A percentile compares a stretch with the other conserved stretches of the same genome.
Evolutionary conservation across 2,329 filamentous ascomycete genomes (phyloP).

Genomic region (Plectosphaerella cucumerina): DNA sequence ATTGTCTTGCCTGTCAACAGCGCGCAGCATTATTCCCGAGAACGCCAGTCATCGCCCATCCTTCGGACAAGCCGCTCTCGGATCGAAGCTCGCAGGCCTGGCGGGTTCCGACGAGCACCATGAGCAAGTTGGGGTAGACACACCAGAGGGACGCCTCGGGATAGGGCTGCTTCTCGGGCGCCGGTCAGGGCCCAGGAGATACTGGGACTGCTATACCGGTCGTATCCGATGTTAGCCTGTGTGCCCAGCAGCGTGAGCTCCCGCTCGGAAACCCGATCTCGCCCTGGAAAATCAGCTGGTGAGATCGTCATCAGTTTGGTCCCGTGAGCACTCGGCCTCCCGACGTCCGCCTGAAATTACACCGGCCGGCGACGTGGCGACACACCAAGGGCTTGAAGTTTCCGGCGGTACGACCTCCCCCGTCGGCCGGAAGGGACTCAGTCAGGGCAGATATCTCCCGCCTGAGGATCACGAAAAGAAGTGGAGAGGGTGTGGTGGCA

Average conservation of each 20-base stretch:
- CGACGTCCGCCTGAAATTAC: background rate
- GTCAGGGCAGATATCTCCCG: too few species aligned
- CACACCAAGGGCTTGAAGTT: background rate
- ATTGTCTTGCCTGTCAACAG: background rate
- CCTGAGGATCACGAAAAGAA: too few species aligned
- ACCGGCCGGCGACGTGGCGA: background rate
- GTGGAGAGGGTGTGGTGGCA: background rate
- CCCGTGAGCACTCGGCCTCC: background rate
- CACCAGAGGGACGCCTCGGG: too few species aligned
- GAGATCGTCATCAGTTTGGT: background rate
- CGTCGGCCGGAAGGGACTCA: too few species aligned
- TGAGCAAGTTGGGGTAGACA: background rate
- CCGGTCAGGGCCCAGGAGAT: background rate
- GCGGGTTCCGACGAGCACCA: background rate
- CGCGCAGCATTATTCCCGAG: background rate
- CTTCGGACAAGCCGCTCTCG: background rate
- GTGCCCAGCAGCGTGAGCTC: background rate
- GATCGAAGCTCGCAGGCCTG: background rate
- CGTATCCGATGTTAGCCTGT: background rate
- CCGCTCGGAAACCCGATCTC: background rate
- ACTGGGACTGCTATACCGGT: background rate
- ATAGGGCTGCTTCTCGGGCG: too few species aligned
- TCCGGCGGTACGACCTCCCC: background rate
- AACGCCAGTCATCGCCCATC: background rate
- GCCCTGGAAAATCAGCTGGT: background rate